Base-by-base conservation (phyloP, 371 early-diverging fungal genomes). In the Choanephora cucurbitarum region DNA sequence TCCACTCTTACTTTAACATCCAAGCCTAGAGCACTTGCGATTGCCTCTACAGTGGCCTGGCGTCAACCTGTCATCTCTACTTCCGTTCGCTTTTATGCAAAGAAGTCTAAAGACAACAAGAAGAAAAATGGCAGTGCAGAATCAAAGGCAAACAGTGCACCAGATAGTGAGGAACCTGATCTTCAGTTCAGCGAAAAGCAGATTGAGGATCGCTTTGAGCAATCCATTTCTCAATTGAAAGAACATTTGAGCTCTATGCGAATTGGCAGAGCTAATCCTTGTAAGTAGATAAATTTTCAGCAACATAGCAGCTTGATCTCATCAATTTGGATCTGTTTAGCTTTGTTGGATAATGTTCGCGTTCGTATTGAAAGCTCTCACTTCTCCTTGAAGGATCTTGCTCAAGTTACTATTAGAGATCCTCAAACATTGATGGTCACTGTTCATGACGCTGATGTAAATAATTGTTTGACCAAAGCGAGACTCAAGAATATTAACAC, bases 341-440 rank as follows among this genome's bases (percentile, higher is more conserved):
- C 89, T 5, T 63, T 93, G 18, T 73, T 95, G 64, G 93, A 93
- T 60, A 69, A 74, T 11, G 86, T 95, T 8, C 69, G 67, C 42
- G 90, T 95, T 34, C 72, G 76, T 42, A 75, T 87, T 44, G 83
- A 86, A 23, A 68, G 75, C 32, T 70, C 72, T 14, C 77, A 77
- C 21, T 82, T 82, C 28, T 69, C 84, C 1, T 67, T 95, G 17
- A 67, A 82, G 4, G 83, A 90, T 45, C 60, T 95, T 11, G 92
- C 94, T 1, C 91, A 91, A 66, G 83, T 96, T 6, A 79, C 86
- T 17, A 82, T 93, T 50, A 91, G 94, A 70, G 95, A 96, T 57
- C 89, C 92, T 18, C 91, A 92, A 56, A 92, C 88, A 15, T 73
- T 96, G 55, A 64, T 92, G 57, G 92, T 95, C 14, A 77, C 87